phyloP scores from a whole-genome alignment of 176 grass and related monocot genomes.

The Carex myosuroides region DNA sequence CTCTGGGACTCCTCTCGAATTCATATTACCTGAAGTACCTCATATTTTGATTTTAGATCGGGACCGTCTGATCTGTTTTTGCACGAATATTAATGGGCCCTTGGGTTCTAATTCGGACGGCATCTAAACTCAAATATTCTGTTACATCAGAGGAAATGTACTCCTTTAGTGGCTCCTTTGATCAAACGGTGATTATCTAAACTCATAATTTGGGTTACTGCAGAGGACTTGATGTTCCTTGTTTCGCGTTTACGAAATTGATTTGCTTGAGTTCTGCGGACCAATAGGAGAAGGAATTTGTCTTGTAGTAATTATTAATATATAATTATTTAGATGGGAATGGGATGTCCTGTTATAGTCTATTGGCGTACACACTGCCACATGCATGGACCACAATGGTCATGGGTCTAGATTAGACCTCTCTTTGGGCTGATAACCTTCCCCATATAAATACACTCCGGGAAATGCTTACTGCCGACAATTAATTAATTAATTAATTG shows the following conservation, averaged over 20 bases:
- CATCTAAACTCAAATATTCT: no score
- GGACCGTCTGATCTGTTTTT: rapidly evolving
- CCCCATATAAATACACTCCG: neutral
- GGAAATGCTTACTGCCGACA: neutral
- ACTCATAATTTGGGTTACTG: no score
- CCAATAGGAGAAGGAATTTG: neutral
- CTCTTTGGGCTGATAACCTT: neutral
- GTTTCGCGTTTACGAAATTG: neutral
- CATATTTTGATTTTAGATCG: no score
- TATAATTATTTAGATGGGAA: neutral
- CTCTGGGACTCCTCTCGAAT: no score
- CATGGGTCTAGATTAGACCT: neutral
- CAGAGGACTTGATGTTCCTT: neutral
- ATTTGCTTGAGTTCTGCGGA: neutral
- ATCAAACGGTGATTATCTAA: no score
- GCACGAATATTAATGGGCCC: no score
- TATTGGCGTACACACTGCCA: neutral
- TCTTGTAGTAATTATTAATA: slow-evolving; percentile 15
- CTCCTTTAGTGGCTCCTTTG: no score
- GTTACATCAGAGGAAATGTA: no score
- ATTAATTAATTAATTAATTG: neutral
- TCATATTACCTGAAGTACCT: no score
- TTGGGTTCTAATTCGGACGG: no score
- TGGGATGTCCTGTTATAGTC: no score
- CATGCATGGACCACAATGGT: no score